Percentiles rank a stretch among this genome's conserved stretches.
phyloP scores from a whole-genome alignment of 2,329 filamentous ascomycete genomes.

The Fusarium agapanthi region DNA sequence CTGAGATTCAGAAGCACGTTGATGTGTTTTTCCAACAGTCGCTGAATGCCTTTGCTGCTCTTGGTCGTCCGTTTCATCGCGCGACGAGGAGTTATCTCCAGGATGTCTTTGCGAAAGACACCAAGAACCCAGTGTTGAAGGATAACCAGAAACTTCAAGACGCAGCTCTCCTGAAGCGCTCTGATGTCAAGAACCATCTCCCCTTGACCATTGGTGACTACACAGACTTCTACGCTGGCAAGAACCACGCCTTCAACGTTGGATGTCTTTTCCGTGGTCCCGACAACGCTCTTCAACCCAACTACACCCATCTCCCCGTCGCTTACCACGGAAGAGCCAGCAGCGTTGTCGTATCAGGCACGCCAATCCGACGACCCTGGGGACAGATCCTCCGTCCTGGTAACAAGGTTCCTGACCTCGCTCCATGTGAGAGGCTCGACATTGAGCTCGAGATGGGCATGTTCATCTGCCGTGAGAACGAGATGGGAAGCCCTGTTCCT shows the following conservation, averaged over 20 bases:
- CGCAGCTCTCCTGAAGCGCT: constrained; percentile 41
- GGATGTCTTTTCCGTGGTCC: constrained; percentile 78
- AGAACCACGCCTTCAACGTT: constrained; percentile 77
- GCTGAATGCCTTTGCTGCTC: constrained; percentile 50
- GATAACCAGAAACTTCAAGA: constrained; percentile 48
- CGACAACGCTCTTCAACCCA: constrained; percentile 78
- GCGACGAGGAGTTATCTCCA: constrained; percentile 76
- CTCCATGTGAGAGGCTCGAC: constrained; percentile 71
- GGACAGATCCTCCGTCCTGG: constrained; percentile 71
- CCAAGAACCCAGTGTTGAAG: constrained; percentile 49
- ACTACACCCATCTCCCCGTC: constrained; percentile 82
- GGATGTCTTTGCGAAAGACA: constrained; percentile 65
- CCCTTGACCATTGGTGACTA: constrained; percentile 84
- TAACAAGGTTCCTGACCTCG: constrained; percentile 61
- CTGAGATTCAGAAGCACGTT: constrained; percentile 40
- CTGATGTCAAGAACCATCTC: constrained; percentile 71
- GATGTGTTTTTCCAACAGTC: constrained; percentile 41
- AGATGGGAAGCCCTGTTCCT: constrained; percentile 71
- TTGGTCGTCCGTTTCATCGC: constrained; percentile 74
- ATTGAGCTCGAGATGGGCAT: constrained; percentile 82
- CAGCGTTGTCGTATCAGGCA: constrained; percentile 78
- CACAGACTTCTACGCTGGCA: constrained; percentile 84
- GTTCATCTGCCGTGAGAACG: constrained; percentile 74
- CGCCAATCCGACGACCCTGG: constrained; percentile 74
- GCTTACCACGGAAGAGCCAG: constrained; percentile 84